These are phyloP conservation scores for Thyridium curvatum DNA, from an alignment of 2,329 filamentous ascomycete species.

Conservation along the genomic window DNA sequence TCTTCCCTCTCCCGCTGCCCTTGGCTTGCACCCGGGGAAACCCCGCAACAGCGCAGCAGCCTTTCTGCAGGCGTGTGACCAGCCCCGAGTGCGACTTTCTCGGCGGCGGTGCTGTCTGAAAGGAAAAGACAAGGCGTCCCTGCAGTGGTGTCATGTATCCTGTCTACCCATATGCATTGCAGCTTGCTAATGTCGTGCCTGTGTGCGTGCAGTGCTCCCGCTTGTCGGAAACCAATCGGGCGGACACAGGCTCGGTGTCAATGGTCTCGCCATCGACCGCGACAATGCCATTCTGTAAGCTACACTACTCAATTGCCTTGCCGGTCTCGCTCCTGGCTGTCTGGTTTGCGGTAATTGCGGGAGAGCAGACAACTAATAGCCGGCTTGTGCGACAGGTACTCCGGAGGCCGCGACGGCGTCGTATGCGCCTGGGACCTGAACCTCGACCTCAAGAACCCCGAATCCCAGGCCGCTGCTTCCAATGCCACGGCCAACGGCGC, in stretches of 20 bases:
- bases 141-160: slow-evolving; percentile 1
- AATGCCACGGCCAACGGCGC: slow-evolving; percentile 13
- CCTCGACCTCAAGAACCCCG: slow-evolving; percentile 47
- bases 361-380: no score
- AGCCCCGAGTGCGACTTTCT: slow-evolving; percentile 1
- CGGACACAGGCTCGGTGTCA: slow-evolving; percentile 89
- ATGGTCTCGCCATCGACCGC: slow-evolving; percentile 83
- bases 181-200: slow-evolving; percentile 11
- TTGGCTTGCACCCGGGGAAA: slow-evolving; percentile 10
- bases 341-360: no score
- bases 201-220: slow-evolving; percentile 43
- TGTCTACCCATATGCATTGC: slow-evolving; percentile 1
- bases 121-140: no score
- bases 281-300: slow-evolving; percentile 80
- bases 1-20: slow-evolving; percentile 3
- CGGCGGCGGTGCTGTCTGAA: background rate
- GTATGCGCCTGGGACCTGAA: slow-evolving; percentile 94
- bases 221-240: slow-evolving; percentile 55
- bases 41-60: slow-evolving; percentile 14
- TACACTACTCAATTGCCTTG: slow-evolving; percentile 1
- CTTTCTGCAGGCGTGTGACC: background rate
- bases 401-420: slow-evolving; percentile 88
- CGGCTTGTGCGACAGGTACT: slow-evolving; percentile 60
- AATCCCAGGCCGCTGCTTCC: slow-evolving; percentile 3
- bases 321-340: no score